Evolutionary conservation across 768 basidiomycete species (phyloP).

Genomic region (Trametes punicea): DNA sequence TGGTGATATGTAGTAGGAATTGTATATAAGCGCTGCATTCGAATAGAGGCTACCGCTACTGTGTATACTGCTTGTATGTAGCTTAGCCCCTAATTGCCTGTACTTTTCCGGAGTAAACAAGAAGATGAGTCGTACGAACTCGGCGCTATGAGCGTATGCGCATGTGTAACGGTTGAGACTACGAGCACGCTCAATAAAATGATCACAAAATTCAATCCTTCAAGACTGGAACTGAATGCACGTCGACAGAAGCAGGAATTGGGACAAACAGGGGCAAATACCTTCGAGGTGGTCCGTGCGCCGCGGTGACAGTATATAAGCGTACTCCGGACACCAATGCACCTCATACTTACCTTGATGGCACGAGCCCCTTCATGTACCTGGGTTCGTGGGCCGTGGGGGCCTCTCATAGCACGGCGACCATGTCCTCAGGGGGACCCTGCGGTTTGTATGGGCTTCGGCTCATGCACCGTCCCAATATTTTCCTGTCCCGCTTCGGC

Average conservation of each 20-base stretch:
- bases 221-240: too few relatives aligned
- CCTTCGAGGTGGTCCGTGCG: conserved; percentile 15
- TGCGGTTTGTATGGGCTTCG: conserved; percentile 41
- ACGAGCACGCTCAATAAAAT: too few relatives aligned
- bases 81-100: too few relatives aligned
- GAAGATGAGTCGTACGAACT: too few relatives aligned
- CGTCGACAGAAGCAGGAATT: background rate
- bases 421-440: conserved; percentile 47
- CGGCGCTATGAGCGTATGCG: too few relatives aligned
- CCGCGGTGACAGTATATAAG: background rate
- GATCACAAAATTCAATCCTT: too few relatives aligned
- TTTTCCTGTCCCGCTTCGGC: conserved; percentile 25
- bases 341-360: conserved; percentile 36
- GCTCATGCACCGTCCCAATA: conserved; percentile 35
- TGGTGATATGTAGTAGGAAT: too few relatives aligned
- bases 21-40: too few relatives aligned
- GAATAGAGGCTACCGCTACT: too few relatives aligned
- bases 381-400: conserved; percentile 36
- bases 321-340: background rate
- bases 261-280: conserved; percentile 7
- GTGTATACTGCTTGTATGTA: too few relatives aligned
- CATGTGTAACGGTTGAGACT: too few relatives aligned
- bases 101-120: too few relatives aligned
- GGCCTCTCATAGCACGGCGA: conserved; percentile 50
- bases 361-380: conserved; percentile 35